phyloP scores from a whole-genome alignment of 2,329 filamentous ascomycete genomes.

The Chaetomiaceae sp. region DNA sequence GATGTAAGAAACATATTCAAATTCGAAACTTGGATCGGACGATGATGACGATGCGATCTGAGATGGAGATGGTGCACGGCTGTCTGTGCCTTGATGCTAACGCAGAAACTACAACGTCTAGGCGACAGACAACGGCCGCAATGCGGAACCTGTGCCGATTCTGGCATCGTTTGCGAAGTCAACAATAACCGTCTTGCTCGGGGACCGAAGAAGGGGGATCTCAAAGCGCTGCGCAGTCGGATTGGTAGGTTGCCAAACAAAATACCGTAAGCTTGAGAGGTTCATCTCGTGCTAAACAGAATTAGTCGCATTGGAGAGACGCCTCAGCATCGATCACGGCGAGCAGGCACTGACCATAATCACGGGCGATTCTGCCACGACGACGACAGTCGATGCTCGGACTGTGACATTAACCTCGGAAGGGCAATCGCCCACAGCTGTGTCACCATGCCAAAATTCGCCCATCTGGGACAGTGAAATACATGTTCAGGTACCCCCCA shows the following conservation, averaged over 20 bases:
- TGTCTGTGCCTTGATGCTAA: slow-evolving; percentile 12
- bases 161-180: slow-evolving; percentile 24
- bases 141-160: slow-evolving; percentile 25
- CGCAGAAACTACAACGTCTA: background rate
- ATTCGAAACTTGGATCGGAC: too few species aligned
- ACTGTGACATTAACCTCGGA: slow-evolving; percentile 10
- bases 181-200: slow-evolving; percentile 24
- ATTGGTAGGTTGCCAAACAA: slow-evolving; percentile 19
- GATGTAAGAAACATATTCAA: slow-evolving; percentile 22
- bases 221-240: slow-evolving; percentile 25
- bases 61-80: too few species aligned
- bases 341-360: slow-evolving; percentile 8
- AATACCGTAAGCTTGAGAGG: background rate
- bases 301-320: slow-evolving; percentile 24
- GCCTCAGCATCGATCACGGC: slow-evolving; percentile 23
- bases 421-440: slow-evolving; percentile 8
- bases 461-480: slow-evolving; percentile 21
- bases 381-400: slow-evolving; percentile 6
- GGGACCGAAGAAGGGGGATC: slow-evolving; percentile 28
- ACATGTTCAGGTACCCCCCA: slow-evolving; percentile 17
- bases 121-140: slow-evolving; percentile 25
- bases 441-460: slow-evolving; percentile 17
- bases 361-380: slow-evolving; percentile 9
- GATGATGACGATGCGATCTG: too few species aligned
- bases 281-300: background rate